Conservation (phyloP, 306 rosid species). For the barrel medic (Medicago truncatula) region DNA sequence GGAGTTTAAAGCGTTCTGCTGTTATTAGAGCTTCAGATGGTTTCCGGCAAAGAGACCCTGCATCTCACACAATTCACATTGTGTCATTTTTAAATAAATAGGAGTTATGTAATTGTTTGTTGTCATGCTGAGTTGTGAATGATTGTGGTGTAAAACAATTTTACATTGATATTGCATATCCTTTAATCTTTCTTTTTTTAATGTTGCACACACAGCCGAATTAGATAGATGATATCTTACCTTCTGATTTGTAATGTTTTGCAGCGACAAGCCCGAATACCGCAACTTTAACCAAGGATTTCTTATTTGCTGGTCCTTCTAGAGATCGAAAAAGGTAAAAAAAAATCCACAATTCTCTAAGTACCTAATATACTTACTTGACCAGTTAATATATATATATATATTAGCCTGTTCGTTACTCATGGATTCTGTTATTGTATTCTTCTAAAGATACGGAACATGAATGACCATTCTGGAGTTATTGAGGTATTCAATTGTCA, state of each 20-base stretch:
- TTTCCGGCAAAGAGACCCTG: constrained; percentile 89
- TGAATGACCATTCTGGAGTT: constrained; percentile 73
- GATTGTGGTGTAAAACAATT: not conserved
- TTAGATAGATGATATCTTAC: constrained; percentile 24
- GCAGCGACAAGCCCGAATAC: constrained; percentile 94
- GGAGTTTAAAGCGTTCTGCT: constrained; percentile 72
- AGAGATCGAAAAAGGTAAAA: constrained; percentile 86
- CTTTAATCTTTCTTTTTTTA: too few species aligned
- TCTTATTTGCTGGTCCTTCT: constrained; percentile 89
- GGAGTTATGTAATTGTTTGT: not conserved
- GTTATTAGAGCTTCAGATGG: constrained; percentile 89
- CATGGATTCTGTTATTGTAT: constrained; percentile 48
- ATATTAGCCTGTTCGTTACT: not conserved
- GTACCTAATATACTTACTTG: not conserved
- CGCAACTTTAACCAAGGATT: constrained; percentile 94
- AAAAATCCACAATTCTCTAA: not conserved
- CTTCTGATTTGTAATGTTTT: constrained; percentile 17
- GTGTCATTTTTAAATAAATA: constrained; percentile 45
- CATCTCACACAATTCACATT: constrained; percentile 86
- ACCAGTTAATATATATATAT: not conserved
- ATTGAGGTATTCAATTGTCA: constrained; percentile 88
- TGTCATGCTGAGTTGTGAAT: not conserved
- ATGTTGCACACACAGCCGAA: not conserved
- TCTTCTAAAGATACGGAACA: constrained; percentile 84
- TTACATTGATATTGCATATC: not conserved